Evolutionary conservation across 192 early-diverging fungal species (phyloP).

Genomic region (Coemansia sp.): DNA sequence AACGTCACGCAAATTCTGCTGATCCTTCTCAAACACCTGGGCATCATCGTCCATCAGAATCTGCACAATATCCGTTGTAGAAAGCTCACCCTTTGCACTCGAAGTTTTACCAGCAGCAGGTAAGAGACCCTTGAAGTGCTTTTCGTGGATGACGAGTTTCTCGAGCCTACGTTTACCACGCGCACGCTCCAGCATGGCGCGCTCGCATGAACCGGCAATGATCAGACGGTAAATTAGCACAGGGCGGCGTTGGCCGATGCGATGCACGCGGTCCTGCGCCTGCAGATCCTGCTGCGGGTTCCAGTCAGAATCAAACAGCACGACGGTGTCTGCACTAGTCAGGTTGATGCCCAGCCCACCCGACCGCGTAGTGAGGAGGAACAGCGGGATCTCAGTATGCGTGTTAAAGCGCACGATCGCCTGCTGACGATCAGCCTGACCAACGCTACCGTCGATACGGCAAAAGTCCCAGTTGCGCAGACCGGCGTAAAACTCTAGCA

Average conservation of each 20-base stretch:
- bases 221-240: conserved; percentile 91
- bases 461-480: conserved; percentile 79
- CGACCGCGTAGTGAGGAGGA: conserved; percentile 91
- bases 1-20: conserved; percentile 13
- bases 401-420: conserved; percentile 56
- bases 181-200: conserved; percentile 76
- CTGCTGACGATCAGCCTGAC: conserved; percentile 75
- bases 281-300: conserved; percentile 99
- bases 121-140: conserved; percentile 66
- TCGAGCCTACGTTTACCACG: conserved; percentile 84
- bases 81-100: conserved; percentile 41
- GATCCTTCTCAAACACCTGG: conserved; percentile 52
- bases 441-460: conserved; percentile 85
- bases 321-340: conserved; percentile 93
- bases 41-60: conserved; percentile 71
- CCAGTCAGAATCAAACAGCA: conserved; percentile 97
- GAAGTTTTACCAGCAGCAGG: background rate
- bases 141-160: conserved; percentile 93
- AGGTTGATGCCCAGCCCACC: conserved; percentile 98
- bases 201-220: conserved; percentile 81
- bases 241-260: conserved; percentile 91
- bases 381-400: conserved; percentile 57
- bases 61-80: conserved; percentile 65
- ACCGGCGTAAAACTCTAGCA: conserved; percentile 87
- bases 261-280: conserved; percentile 94